phyloP scores from a whole-genome alignment of 179 eudicot species.

The Sideroxylon spinosum region DNA sequence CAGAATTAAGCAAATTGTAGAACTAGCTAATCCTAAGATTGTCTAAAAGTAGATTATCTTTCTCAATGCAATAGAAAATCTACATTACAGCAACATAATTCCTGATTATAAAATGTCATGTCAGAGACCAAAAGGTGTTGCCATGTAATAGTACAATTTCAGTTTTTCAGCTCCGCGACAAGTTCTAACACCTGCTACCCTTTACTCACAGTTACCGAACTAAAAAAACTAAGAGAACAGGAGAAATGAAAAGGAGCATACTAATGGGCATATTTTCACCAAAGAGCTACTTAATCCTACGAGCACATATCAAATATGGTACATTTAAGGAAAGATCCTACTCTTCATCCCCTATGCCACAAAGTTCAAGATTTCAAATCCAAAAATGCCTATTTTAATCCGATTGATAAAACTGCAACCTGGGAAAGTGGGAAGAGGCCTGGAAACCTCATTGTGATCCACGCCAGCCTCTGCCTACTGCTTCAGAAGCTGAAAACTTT shows the following conservation, averaged over 20 bases:
- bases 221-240: background rate
- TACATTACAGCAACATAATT: too few species aligned
- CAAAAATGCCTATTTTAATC: conserved; percentile 2
- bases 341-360: background rate
- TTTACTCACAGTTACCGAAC: too few species aligned
- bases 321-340: background rate
- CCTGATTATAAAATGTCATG: too few species aligned
- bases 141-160: too few species aligned
- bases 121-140: too few species aligned
- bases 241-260: background rate
- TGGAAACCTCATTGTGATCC: background rate
- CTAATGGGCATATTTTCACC: background rate
- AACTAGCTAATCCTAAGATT: too few species aligned
- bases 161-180: too few species aligned
- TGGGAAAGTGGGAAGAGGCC: background rate
- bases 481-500: background rate
- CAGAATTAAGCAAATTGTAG: too few species aligned
- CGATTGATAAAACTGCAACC: background rate
- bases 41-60: too few species aligned
- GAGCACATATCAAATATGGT: background rate
- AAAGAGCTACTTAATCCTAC: conserved; percentile 7
- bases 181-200: too few species aligned
- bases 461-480: background rate
- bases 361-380: background rate
- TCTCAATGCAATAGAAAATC: too few species aligned